A percentile compares a stretch with the other conserved stretches of the same genome.
These are phyloP conservation scores for Neofusicoccum cordaticola DNA, from an alignment of 2,329 filamentous ascomycete species.

Conservation along the genomic window DNA sequence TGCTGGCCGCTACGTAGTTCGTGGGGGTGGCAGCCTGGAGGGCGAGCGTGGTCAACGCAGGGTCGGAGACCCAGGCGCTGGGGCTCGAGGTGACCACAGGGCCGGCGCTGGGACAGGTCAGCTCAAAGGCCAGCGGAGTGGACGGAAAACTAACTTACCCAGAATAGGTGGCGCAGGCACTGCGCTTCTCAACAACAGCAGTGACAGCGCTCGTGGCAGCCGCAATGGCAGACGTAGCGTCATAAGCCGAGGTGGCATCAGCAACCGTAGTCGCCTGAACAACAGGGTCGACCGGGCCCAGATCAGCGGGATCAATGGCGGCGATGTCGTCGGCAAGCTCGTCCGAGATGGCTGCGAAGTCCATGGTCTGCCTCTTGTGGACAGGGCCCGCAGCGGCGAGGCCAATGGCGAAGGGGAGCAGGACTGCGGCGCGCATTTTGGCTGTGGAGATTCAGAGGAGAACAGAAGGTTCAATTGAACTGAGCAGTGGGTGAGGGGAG, in stretches of 20 bases:
- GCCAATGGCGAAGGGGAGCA: slow-evolving; percentile 13
- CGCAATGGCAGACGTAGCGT: slow-evolving; percentile 5
- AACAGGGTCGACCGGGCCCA: slow-evolving; percentile 5
- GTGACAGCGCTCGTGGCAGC: slow-evolving; percentile 7
- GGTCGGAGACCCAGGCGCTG: background rate
- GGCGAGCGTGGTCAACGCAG: background rate
- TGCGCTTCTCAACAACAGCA: slow-evolving; percentile 2
- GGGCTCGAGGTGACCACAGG: background rate
- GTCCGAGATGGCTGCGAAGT: background rate
- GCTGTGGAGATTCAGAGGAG: background rate
- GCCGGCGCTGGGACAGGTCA: background rate
- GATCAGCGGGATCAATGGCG: background rate
- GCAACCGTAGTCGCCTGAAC: slow-evolving; percentile 1
- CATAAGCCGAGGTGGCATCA: slow-evolving; percentile 1
- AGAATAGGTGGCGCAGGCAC: background rate
- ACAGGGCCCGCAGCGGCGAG: slow-evolving; percentile 11
- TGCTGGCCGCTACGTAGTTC: slow-evolving; percentile 15
- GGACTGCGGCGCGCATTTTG: background rate
- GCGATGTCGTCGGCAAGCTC: slow-evolving; percentile 3
- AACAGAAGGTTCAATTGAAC: background rate
- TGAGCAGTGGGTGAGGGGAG: background rate
- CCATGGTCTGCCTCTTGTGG: slow-evolving; percentile 4
- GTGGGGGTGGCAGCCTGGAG: slow-evolving; percentile 2
- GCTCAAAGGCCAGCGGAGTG: background rate
- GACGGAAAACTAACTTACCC: background rate